Conservation (phyloP, 768 basidiomycete genomes). For the Pleurotus tuber-regium region DNA sequence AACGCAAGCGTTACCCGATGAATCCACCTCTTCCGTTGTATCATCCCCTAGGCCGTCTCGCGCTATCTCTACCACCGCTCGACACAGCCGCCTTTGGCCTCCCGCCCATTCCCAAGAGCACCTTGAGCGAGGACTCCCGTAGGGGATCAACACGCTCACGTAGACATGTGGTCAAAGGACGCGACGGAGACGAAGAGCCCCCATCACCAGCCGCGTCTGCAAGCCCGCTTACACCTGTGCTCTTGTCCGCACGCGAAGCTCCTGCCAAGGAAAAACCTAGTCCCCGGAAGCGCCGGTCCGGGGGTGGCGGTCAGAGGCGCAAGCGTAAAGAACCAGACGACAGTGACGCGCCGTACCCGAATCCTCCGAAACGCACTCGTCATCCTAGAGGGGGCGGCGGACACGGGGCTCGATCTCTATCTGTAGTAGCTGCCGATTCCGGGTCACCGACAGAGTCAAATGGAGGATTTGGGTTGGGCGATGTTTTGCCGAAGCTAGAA, state of each 20-base stretch:
- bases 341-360: conserved; percentile 54
- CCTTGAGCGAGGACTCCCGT: conserved; percentile 13
- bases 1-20: conserved; percentile 25
- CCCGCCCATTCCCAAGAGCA: conserved; percentile 34
- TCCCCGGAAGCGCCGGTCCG: conserved; percentile 48
- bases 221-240: conserved; percentile 27
- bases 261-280: conserved; percentile 41
- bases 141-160: not conserved
- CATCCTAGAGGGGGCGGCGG: conserved; percentile 40
- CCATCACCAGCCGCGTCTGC: conserved; percentile 13
- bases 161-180: conserved; percentile 15
- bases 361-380: conserved; percentile 63
- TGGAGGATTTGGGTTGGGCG: conserved; percentile 15
- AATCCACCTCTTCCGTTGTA: conserved; percentile 57
- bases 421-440: conserved; percentile 28
- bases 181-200: conserved; percentile 16
- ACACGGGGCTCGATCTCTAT: conserved; percentile 11
- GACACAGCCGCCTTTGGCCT: conserved; percentile 58
- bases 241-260: conserved; percentile 33
- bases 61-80: conserved; percentile 63
- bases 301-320: conserved; percentile 47
- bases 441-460: conserved; percentile 34
- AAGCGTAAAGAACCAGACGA: conserved; percentile 61
- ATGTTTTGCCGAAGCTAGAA: conserved; percentile 25
- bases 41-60: conserved; percentile 62